Base-by-base conservation (phyloP, 192 early-diverging fungal genomes). In the Coemansia sp. region DNA sequence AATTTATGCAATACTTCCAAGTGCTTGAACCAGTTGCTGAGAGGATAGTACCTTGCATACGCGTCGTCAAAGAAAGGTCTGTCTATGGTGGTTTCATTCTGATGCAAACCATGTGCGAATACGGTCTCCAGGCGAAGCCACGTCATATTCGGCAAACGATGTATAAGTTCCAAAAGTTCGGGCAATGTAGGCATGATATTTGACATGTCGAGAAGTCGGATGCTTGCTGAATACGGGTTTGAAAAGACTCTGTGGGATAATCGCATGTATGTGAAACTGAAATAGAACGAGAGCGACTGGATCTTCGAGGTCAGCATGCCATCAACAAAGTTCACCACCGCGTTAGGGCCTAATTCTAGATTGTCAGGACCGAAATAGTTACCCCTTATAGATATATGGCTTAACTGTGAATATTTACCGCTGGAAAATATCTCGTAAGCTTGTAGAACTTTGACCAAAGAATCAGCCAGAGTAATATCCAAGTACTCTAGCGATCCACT, bases 271-370 rank as follows among this genome's bases (percentile, higher is more conserved):
- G 31, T 13, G 62, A 13, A 29, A 29, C 55, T 29, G 40, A 36
- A 3, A 71, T 30, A 47, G 64, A 65, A 19, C 64, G 4, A 33
- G 60, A 14, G 13, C 25, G 36, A 6, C 59, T 7, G 20, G 10
- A 15, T 19, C 13, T 30, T 10, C 59, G 53, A 7, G 38, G 52
- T 3, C 57, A 62, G 28, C 64, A 71, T 4, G 1, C 14, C 15
- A 17, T 5, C 13, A 41, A 1, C 38, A 15, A 41, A 41, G 3
- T 3, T 13, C 14, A 41, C 0, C 13, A 41, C 4, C 4, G 17
- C 4, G 15, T 41, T 13, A 15, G 38, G 38, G 15, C 15, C 13
- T 17, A 41, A 41, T 13, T 11, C 4, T 6, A 17, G 38, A 4
- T 13, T 11, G 7, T 36, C 34, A 11, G 34, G 13, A 36, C 13